Percentiles rank a stretch among this genome's conserved stretches.
phyloP scores from a whole-genome alignment of 768 basidiomycete species.

The Dendrothele bispora region DNA sequence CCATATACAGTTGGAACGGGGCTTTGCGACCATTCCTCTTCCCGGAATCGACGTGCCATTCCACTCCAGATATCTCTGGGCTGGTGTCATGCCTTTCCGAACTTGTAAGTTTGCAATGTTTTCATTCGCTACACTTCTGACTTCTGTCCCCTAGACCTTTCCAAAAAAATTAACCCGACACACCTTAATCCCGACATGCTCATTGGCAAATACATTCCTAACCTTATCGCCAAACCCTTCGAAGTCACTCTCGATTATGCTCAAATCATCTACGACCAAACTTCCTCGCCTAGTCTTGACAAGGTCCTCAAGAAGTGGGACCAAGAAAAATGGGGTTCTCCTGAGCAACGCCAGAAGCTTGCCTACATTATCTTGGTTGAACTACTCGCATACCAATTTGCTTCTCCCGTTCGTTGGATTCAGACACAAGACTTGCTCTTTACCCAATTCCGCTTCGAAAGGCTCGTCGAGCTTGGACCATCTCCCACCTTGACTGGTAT shows the following conservation, averaged over 20 bases:
- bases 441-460: slow-evolving; percentile 81
- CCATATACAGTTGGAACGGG: slow-evolving; percentile 92
- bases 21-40: slow-evolving; percentile 92
- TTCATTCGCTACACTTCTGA: slow-evolving; percentile 2
- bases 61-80: slow-evolving; percentile 99
- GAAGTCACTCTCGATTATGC: slow-evolving; percentile 84
- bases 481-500: slow-evolving; percentile 96
- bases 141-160: slow-evolving; percentile 69
- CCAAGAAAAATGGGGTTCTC: slow-evolving; percentile 79
- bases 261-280: slow-evolving; percentile 95
- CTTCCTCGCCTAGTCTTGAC: slow-evolving; percentile 90
- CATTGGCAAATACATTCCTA: slow-evolving; percentile 94
- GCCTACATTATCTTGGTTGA: slow-evolving; percentile 97
- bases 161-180: slow-evolving; percentile 94
- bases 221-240: slow-evolving; percentile 89
- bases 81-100: slow-evolving; percentile 95
- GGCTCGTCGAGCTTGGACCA: slow-evolving; percentile 94
- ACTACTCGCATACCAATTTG: slow-evolving; percentile 96
- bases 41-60: slow-evolving; percentile 99
- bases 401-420: slow-evolving; percentile 98
- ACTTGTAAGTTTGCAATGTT: slow-evolving; percentile 64
- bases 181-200: slow-evolving; percentile 95
- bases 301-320: slow-evolving; percentile 96
- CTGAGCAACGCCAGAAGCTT: slow-evolving; percentile 85
- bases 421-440: slow-evolving; percentile 97